Evolutionary conservation across 2,329 filamentous ascomycete species (phyloP), one percentile per base, ranked within the genome.

Genomic region (Davidsoniella neocaledoniae): DNA sequence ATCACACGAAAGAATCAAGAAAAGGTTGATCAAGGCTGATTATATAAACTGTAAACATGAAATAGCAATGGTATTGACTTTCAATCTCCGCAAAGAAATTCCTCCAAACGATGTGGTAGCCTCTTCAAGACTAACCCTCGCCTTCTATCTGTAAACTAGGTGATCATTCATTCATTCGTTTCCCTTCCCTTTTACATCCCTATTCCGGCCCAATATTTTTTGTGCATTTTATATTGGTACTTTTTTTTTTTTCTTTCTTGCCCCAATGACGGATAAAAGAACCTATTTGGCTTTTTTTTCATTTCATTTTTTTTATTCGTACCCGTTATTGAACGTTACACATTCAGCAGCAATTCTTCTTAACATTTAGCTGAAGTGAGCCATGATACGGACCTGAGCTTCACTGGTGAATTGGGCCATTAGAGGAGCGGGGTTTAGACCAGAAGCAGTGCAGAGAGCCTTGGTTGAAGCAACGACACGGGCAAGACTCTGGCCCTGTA

Each of bases 401-500:
- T 94, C 85, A 2, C 81, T 79, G 10, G 79, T 76, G 60, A 96
- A 78, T 51, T 79, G 79, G 53, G 79, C 76, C 50, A 94, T 71
- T 46, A 94, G 70, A 56, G 83, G 81, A 54, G 79, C 78, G 2
- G 84, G 79, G 59, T 94, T 83, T 43, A 91, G 69, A 48, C 78
- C 79, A 4, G 86, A 81, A 26, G 76, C 74, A 54, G 79, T 73
- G 39, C 94, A 74, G 46, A 98, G 72, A 48, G 76, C 68, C 68
- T 94, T 94, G 36, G 84, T 84, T 2, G 86, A 80, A 42, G 71
- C 71, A 29, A 86, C 84, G 51, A 94, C 83, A 54, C 82, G 79
- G 54, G 71, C 76, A 23, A 85, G 86, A 17, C 83, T 87, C 60
- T 87, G 79, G 17, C 88, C 88, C 60, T 88, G 84, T 39, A 98